These are phyloP conservation scores for Pilobolus umbonatus DNA, from an alignment of 192 early-diverging fungal species.

Conservation along the genomic window DNA sequence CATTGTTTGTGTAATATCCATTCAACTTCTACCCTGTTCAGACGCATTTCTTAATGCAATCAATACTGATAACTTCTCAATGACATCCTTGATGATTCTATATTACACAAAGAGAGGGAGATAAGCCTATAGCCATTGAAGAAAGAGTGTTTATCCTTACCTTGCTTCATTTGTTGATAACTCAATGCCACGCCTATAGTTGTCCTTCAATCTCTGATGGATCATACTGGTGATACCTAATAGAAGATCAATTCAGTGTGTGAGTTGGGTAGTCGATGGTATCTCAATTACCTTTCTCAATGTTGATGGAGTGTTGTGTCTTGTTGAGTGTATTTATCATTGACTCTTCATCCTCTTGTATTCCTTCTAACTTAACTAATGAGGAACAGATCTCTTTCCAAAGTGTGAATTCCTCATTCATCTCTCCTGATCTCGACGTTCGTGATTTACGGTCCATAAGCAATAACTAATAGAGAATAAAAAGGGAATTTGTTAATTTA, in stretches of 20 bases:
- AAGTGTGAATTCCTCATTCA: constrained; percentile 18
- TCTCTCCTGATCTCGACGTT: constrained; percentile 16
- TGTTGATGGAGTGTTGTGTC: constrained; percentile 12
- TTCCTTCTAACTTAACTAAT: constrained; percentile 25
- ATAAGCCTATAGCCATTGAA: neutral
- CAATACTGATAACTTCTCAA: constrained; percentile 30
- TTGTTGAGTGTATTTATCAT: constrained; percentile 19
- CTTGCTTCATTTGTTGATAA: neutral
- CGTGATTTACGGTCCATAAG: constrained; percentile 29
- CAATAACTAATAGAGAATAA: neutral
- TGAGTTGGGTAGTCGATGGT: neutral
- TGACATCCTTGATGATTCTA: constrained; percentile 19
- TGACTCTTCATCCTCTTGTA: constrained; percentile 20
- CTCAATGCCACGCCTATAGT: constrained; percentile 5
- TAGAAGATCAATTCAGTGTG: neutral
- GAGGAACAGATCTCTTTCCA: constrained; percentile 26
- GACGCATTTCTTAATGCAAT: constrained; percentile 16
- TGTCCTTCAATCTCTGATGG: constrained; percentile 3
- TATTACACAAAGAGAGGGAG: neutral
- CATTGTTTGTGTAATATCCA: neutral
- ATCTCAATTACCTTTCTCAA: constrained; percentile 12
- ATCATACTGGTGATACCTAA: neutral
- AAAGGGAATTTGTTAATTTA: too few species aligned
- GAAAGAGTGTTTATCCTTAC: neutral
- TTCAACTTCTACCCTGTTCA: constrained; percentile 10